Conservation (phyloP, 257 asterid species). For the Cynanchum wilfordii region DNA sequence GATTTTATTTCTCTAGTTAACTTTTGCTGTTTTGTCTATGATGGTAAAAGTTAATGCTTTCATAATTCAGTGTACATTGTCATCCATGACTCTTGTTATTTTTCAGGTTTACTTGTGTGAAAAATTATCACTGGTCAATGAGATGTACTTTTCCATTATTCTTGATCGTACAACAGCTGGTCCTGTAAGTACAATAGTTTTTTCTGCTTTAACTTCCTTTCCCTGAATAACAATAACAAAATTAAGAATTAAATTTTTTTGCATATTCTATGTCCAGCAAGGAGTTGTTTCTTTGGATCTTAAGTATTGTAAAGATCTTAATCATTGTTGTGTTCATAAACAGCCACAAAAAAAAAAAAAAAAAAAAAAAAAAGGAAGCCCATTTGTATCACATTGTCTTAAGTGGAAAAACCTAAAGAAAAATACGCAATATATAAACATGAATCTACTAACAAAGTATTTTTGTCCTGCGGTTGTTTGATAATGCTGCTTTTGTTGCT, state of each 20-base stretch:
- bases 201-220: background rate
- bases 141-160: slow-evolving; percentile 98
- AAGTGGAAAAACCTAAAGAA: background rate
- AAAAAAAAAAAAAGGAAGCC: background rate
- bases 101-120: slow-evolving; percentile 89
- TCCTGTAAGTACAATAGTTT: slow-evolving; percentile 62
- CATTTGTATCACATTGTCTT: background rate
- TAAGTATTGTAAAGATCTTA: background rate
- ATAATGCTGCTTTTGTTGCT: background rate
- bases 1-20: background rate
- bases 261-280: background rate
- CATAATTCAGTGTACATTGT: background rate
- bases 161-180: slow-evolving; percentile 95
- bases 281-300: background rate
- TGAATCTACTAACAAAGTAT: background rate
- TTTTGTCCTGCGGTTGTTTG: background rate
- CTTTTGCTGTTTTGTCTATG: background rate
- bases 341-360: background rate
- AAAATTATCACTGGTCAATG: slow-evolving; percentile 91
- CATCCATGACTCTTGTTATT: background rate
- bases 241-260: background rate
- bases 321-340: background rate
- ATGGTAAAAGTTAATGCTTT: background rate
- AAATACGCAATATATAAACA: background rate
- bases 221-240: background rate